These are phyloP conservation scores for Cercospora sp. DNA, from an alignment of 2,329 filamentous ascomycete species.

Conservation along the genomic window DNA sequence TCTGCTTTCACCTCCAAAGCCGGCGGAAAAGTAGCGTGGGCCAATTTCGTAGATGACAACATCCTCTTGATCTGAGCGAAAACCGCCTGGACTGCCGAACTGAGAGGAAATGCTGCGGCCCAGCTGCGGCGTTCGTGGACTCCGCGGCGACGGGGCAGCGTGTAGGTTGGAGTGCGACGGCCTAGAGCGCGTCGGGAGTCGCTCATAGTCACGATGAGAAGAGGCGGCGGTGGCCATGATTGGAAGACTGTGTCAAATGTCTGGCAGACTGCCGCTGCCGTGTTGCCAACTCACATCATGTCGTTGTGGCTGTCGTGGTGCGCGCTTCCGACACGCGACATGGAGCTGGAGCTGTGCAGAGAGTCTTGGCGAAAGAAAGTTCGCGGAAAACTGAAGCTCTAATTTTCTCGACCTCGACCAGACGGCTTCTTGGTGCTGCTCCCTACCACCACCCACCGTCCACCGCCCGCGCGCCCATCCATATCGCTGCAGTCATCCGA, in stretches of 20 bases:
- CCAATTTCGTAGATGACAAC: slow-evolving; percentile 80
- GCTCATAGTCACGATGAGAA: slow-evolving; percentile 7
- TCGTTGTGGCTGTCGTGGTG: not conserved
- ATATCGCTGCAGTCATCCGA: slow-evolving; percentile 14
- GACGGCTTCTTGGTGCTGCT: not conserved
- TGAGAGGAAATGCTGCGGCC: slow-evolving; percentile 60
- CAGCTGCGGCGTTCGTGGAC: slow-evolving; percentile 57
- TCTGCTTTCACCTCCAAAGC: slow-evolving; percentile 79
- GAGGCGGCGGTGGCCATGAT: slow-evolving; percentile 25
- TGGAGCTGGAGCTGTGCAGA: not conserved
- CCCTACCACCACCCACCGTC: not conserved
- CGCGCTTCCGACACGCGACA: not conserved
- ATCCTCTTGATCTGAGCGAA: slow-evolving; percentile 73
- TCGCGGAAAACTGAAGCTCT: slow-evolving; percentile 6
- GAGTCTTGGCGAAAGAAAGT: slow-evolving; percentile 9
- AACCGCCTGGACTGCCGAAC: slow-evolving; percentile 59
- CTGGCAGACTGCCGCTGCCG: slow-evolving; percentile 5
- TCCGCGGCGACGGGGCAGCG: slow-evolving; percentile 18
- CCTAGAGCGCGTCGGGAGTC: slow-evolving; percentile 25
- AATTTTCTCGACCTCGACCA: slow-evolving; percentile 2
- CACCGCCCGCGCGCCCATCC: slow-evolving; percentile 7
- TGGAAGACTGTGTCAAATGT: not conserved
- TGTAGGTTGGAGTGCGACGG: slow-evolving; percentile 19
- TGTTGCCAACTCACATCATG: slow-evolving; percentile 7
- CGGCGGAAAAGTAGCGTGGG: slow-evolving; percentile 73